These are phyloP conservation scores for Phytophthora multivora DNA, from an alignment of 352 stramenopile species.

Conservation along the genomic window DNA sequence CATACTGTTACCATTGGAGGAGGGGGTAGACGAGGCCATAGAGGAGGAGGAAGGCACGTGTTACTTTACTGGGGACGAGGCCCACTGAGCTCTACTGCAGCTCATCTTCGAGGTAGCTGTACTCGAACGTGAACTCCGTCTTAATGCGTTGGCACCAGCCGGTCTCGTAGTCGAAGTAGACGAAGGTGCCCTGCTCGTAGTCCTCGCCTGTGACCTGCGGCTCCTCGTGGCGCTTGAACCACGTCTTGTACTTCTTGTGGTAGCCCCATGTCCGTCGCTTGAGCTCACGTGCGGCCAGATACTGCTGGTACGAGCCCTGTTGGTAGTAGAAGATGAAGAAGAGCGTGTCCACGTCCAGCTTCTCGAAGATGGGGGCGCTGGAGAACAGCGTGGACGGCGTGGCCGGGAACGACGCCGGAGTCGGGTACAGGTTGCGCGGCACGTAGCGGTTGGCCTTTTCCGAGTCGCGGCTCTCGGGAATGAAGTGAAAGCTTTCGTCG, in stretches of 20 bases:
- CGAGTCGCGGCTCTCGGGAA: constrained; percentile 89
- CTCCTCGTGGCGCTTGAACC: constrained; percentile 99
- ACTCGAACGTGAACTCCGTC: constrained; percentile 99
- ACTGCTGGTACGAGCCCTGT: constrained; percentile 99
- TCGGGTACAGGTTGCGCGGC: constrained; percentile 95
- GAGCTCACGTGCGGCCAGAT: constrained; percentile 96
- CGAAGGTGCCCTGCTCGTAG: constrained; percentile 99
- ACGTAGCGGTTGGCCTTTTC: constrained; percentile 93
- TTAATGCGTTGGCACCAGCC: constrained; percentile 99
- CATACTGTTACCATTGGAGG: too few species aligned
- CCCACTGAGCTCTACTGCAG: constrained; percentile 47
- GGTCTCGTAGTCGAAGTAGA: constrained; percentile 99
- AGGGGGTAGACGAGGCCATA: constrained; percentile 3
- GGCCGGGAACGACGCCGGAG: constrained; percentile 90
- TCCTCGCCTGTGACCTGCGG: constrained; percentile 96
- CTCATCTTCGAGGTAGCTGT: constrained; percentile 96
- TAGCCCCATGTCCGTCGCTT: constrained; percentile 99
- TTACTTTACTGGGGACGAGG: constrained; percentile 44
- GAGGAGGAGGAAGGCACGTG: constrained; percentile 21
- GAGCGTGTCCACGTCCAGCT: constrained; percentile 97
- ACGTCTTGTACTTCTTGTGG: constrained; percentile 99
- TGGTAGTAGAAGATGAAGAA: constrained; percentile 99
- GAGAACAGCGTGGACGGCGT: constrained; percentile 92
- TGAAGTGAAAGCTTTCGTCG: constrained; percentile 92
- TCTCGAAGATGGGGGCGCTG: constrained; percentile 96